These are phyloP conservation scores for Domatiomyces globalis DNA, from an alignment of 2,329 filamentous ascomycete species.

Conservation along the genomic window DNA sequence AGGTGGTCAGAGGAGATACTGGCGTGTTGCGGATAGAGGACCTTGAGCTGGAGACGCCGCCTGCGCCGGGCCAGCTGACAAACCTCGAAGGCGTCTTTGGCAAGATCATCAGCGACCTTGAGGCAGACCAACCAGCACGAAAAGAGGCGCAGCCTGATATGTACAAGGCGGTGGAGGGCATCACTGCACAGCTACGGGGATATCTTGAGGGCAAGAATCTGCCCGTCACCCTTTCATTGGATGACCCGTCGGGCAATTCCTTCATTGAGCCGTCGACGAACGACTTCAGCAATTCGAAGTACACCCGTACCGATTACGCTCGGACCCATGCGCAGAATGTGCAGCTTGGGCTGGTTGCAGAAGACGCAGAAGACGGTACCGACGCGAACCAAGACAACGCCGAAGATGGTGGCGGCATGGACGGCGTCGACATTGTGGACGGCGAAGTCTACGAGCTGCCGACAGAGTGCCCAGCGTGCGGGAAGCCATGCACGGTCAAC, in stretches of 20 bases:
- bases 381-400: slow-evolving; percentile 44
- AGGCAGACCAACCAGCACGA: slow-evolving; percentile 66
- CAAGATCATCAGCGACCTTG: slow-evolving; percentile 66
- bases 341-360: slow-evolving; percentile 55
- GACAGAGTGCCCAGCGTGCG: slow-evolving; percentile 80
- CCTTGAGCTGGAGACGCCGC: slow-evolving; percentile 81
- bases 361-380: slow-evolving; percentile 22
- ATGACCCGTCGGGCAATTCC: slow-evolving; percentile 90
- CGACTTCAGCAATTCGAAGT: slow-evolving; percentile 59
- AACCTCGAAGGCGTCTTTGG: slow-evolving; percentile 82
- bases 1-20: slow-evolving; percentile 84
- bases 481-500: slow-evolving; percentile 71
- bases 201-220: slow-evolving; percentile 68
- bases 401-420: slow-evolving; percentile 39
- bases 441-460: slow-evolving; percentile 91
- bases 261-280: slow-evolving; percentile 74
- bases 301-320: slow-evolving; percentile 69
- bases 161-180: slow-evolving; percentile 58
- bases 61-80: slow-evolving; percentile 78
- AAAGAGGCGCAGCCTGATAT: slow-evolving; percentile 67
- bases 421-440: slow-evolving; percentile 71
- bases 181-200: slow-evolving; percentile 58
- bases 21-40: slow-evolving; percentile 79
- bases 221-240: slow-evolving; percentile 75
- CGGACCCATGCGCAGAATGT: slow-evolving; percentile 78